These are phyloP conservation scores for Stenogyne calaminthoides DNA, from an alignment of 305 asterid species.

Conservation along the genomic window DNA sequence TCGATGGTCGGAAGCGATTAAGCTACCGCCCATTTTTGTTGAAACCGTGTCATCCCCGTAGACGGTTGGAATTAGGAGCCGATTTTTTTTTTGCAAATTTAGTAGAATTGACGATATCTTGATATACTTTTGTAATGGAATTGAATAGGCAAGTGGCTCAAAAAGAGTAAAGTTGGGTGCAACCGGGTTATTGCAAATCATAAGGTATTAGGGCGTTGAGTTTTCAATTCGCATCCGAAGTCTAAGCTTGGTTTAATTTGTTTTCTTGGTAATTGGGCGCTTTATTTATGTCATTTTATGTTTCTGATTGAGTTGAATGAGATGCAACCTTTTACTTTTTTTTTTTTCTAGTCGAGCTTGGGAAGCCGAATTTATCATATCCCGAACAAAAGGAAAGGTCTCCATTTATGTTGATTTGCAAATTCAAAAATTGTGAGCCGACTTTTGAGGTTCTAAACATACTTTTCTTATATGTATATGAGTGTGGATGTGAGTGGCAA, in stretches of 20 bases:
- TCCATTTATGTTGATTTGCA: conserved; percentile 79
- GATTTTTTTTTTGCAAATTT: background rate
- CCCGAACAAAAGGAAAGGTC: conserved; percentile 86
- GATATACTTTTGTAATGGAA: conserved; percentile 25
- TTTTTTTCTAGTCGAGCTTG: conserved; percentile 82
- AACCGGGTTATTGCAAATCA: conserved; percentile 85
- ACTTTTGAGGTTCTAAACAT: conserved; percentile 64
- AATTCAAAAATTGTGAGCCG: conserved; percentile 93
- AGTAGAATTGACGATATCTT: background rate
- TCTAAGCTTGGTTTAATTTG: conserved; percentile 17
- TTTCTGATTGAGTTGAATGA: conserved; percentile 1
- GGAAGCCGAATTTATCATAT: conserved; percentile 65
- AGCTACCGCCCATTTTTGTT: conserved; percentile 72
- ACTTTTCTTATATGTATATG: background rate
- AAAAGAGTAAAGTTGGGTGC: conserved; percentile 88
- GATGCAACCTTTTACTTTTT: conserved; percentile 18
- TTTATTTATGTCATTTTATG: background rate
- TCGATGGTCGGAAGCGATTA: conserved; percentile 77
- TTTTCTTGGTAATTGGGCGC: background rate
- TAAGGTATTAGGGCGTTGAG: conserved; percentile 54
- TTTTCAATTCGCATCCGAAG: conserved; percentile 6
- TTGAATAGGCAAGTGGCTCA: conserved; percentile 85
- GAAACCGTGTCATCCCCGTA: conserved; percentile 80
- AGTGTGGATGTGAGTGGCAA: background rate
- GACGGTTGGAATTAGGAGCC: background rate